Evolutionary conservation across 495 filamentous ascomycete genomes (phyloP), one percentile per base, ranked within the genome.

Genomic region (Hypomontagnella submonticulosa): DNA sequence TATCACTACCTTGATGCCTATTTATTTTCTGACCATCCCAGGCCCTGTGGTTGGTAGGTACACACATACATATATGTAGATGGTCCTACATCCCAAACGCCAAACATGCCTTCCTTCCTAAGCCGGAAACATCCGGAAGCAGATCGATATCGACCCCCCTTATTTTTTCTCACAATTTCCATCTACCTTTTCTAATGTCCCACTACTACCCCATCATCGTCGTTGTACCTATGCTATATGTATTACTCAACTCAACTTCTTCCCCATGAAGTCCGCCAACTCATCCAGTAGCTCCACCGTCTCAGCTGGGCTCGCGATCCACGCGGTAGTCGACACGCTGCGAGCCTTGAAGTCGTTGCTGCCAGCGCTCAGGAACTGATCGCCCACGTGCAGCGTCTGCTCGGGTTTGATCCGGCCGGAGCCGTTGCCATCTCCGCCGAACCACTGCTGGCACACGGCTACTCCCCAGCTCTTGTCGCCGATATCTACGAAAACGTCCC

Each of bases 401-500:
- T 82, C 80, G 30, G 80, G 80, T 62, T 69, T 70, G 61, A 85
- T 82, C 4, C 71, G 55, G 16, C 59, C 66, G 16, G n/a, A n/a
- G n/a, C 40, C 40, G 4, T 49, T 12, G 58, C 72, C 66, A 44
- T 57, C 59, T 42, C 63, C 57, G 23, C 88, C 91, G 69, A 98
- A 96, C 79, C 92, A 99, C n/a, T 85, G 82, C 79, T 98, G 95
- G 57, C 92, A 97, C 0, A 90, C 92, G 9, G 90, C 80, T 18
- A 99, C 96, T 59, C 96, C 96, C 88, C 92, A 94, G 38, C 89
- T 90, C 74, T 99, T 99, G 75, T 99, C 96, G 47, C 96, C 96
- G 67, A 99, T 97, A 77, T 99, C 96, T 36, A 99, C 94, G 72
- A 99, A 99, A 18, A 97, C 92, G 72, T 98, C 93, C 57, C 96